Conservation (phyloP, 2,329 filamentous ascomycete genomes). For the Didymella arachidicola region DNA sequence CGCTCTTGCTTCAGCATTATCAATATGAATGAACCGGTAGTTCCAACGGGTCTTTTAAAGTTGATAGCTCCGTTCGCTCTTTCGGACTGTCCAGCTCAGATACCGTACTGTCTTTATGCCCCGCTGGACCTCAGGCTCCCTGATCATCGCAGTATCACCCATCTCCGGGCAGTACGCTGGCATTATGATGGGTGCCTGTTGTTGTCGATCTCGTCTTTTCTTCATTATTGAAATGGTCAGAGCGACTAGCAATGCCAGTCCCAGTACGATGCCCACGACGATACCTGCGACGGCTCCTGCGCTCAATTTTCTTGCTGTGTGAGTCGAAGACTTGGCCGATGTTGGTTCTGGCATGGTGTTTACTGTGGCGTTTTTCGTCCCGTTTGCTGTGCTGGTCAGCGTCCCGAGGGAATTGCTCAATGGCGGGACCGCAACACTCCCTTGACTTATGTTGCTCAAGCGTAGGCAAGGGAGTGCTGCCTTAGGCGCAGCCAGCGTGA, state of each 20-base stretch:
- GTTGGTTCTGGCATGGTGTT: background rate
- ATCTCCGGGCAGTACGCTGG: background rate
- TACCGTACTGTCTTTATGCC: background rate
- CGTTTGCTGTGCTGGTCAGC: background rate
- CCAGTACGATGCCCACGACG: background rate
- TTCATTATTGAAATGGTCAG: background rate
- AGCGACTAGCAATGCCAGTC: background rate
- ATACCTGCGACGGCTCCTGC: background rate
- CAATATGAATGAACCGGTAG: background rate
- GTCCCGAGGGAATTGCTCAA: background rate
- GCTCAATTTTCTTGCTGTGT: background rate
- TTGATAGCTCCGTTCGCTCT: background rate
- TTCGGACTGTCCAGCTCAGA: background rate
- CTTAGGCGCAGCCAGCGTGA: background rate
- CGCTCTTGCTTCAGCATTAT: background rate
- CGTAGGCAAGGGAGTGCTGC: background rate
- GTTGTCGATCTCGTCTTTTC: background rate
- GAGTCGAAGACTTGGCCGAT: background rate
- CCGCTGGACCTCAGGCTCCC: background rate
- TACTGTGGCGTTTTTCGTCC: background rate
- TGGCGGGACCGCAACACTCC: background rate
- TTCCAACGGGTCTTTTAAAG: background rate
- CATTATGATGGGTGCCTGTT: background rate
- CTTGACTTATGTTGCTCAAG: background rate
- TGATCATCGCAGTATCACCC: background rate